Evolutionary conservation across 1,139 yeast genomes (phyloP), one percentile per base, ranked within the genome.

Genomic region (Debaryomycetaceae sp.): DNA sequence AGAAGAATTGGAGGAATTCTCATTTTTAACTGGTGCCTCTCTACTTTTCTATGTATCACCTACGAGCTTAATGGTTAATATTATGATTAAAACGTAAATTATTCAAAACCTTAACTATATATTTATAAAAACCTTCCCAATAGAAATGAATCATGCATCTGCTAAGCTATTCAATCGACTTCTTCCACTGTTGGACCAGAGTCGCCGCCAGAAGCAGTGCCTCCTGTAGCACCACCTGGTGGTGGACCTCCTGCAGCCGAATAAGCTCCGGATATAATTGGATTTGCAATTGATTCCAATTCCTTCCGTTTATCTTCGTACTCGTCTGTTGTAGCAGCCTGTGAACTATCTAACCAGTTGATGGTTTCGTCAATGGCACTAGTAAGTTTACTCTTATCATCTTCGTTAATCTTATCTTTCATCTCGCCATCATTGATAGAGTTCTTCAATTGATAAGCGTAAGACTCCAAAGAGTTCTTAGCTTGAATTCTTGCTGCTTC

Each of bases 381-480:
- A 31, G 59, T 50, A 49, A 75, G 65, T 45, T 69, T 61, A 42
- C 69, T 75, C 54, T 65, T 73, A 54, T 75, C 79, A 31, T 56
- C 69, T 15, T 49, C 63, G 24, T 48, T 50, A 11, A 75, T 72
- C 67, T 74, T 75, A 50, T 70, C 76, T 59, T 72, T 75, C 58
- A 74, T 61, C 46, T 70, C 70, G 44, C 73, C 73, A 48, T 72
- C 77, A 48, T 55, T 59, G 32, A 67, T 56, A 29, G 70, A 58
- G 71, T 83, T 87, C 74, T 81, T 86, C 61, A 89, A 76, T 32
- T 82, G 76, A 67, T 84, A 87, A 47, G 95, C 92, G 65, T 87
- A 89, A 63, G 87, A 84, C 73, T 89, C 97, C 56, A 91, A 78
- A 39, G 79, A 77, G 70, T 88, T 88, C 75, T 88, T 86, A 15